Conservation (phyloP, 2,329 filamentous ascomycete genomes). For the Curvularia verruculosa region DNA sequence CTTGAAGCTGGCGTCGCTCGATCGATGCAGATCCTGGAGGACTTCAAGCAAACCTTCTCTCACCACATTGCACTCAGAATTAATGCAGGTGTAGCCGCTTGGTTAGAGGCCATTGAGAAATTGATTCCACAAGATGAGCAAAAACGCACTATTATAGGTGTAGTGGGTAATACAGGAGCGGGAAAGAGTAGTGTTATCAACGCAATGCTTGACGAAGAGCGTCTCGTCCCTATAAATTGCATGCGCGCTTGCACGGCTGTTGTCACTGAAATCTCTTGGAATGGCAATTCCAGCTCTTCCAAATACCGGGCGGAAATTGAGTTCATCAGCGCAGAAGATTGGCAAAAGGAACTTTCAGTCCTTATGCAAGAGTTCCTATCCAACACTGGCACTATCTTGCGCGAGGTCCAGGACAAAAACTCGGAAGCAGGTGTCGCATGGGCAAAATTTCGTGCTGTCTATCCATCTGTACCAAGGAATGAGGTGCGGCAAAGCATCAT, state of each 20-base stretch:
- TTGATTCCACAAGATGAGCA: slow-evolving; percentile 49
- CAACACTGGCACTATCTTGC: slow-evolving; percentile 47
- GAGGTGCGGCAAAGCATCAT: slow-evolving; percentile 46
- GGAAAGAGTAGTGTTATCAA: slow-evolving; percentile 70
- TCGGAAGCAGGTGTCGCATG: slow-evolving; percentile 58
- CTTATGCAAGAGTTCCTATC: slow-evolving; percentile 58
- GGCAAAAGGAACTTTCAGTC: slow-evolving; percentile 59
- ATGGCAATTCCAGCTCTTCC: slow-evolving; percentile 51
- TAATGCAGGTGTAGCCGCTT: slow-evolving; percentile 46
- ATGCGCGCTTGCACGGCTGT: slow-evolving; percentile 68
- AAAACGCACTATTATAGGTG: slow-evolving; percentile 60
- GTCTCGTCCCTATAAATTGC: slow-evolving; percentile 62
- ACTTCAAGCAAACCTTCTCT: slow-evolving; percentile 42
- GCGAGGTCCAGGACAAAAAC: slow-evolving; percentile 51
- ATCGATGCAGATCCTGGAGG: slow-evolving; percentile 47
- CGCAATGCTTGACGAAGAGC: slow-evolving; percentile 66
- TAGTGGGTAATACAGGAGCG: slow-evolving; percentile 66
- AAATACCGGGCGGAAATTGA: slow-evolving; percentile 64
- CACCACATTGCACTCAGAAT: slow-evolving; percentile 13
- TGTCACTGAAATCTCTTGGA: slow-evolving; percentile 66
- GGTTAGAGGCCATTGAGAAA: slow-evolving; percentile 52
- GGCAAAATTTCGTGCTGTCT: slow-evolving; percentile 60
- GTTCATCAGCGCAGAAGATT: slow-evolving; percentile 61
- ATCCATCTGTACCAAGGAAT: slow-evolving; percentile 52
- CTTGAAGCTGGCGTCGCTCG: slow-evolving; percentile 51